A percentile compares a stretch with the other conserved stretches of the same genome.
Conservation (phyloP, 176 grass and related monocot species). For the Avena insularis region DNA sequence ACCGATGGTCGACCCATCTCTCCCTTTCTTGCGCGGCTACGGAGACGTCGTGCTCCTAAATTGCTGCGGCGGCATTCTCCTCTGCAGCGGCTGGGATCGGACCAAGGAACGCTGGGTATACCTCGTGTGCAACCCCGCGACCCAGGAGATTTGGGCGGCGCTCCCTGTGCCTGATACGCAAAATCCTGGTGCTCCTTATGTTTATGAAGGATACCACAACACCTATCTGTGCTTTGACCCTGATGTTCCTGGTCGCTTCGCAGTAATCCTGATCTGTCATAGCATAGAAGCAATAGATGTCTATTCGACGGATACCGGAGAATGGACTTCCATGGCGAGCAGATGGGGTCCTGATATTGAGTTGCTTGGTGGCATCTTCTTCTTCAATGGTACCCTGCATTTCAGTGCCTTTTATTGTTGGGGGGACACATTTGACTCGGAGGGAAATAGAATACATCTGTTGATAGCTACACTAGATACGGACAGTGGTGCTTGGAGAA, state of each 20-base stretch:
- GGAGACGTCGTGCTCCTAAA: not conserved
- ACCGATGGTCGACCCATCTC: not conserved
- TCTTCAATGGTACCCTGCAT: not conserved
- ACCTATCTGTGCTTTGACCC: not conserved
- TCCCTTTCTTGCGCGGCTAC: not conserved
- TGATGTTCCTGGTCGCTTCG: not conserved
- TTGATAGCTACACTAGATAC: not conserved
- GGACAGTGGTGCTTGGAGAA: not conserved
- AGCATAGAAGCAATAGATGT: not conserved
- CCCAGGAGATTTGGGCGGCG: not conserved
- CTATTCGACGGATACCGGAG: not conserved
- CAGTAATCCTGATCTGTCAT: not conserved
- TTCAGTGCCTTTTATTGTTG: not conserved
- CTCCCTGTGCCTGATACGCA: not conserved
- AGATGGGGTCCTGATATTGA: not conserved
- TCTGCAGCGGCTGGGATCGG: not conserved
- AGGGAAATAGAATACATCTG: not conserved
- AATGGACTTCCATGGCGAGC: not conserved
- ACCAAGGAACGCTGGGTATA: not conserved
- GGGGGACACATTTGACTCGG: not conserved
- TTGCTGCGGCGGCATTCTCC: not conserved
- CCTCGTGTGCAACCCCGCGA: not conserved
- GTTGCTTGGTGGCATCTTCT: not conserved
- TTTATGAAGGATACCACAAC: not conserved
- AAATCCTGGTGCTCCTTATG: not conserved